A percentile compares a stretch with the other conserved stretches of the same genome.
Evolutionary conservation across 1,139 yeast genomes (phyloP).

Genomic region (Pichia sp.): DNA sequence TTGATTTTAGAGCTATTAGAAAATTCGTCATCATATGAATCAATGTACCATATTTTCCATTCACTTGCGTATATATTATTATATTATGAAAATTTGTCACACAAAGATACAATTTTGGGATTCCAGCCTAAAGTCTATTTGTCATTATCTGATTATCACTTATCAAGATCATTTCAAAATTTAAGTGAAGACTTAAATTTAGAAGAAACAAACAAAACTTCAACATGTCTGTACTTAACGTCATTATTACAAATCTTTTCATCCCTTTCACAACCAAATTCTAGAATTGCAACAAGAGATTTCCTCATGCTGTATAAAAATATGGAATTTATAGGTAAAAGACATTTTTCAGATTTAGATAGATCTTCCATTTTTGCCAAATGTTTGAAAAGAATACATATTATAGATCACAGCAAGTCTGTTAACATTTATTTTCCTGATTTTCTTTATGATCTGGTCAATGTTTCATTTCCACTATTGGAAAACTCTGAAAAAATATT

Average conservation of each 20-base stretch:
- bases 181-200: not conserved
- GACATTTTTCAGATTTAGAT: not conserved
- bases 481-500: not conserved
- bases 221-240: conserved; percentile 7
- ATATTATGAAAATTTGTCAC: conserved; percentile 9
- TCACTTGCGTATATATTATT: conserved; percentile 13
- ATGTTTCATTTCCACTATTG: conserved; percentile 12
- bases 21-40: conserved; percentile 11
- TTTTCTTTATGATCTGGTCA: conserved; percentile 20
- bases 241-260: conserved; percentile 15
- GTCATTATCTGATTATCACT: conserved; percentile 18
- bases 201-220: not conserved
- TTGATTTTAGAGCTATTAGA: conserved; percentile 7
- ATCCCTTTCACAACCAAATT: conserved; percentile 15
- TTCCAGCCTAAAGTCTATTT: conserved; percentile 14
- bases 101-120: conserved; percentile 5
- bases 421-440: conserved; percentile 20
- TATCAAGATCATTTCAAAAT: conserved; percentile 12
- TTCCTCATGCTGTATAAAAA: conserved; percentile 14
- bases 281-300: conserved; percentile 14
- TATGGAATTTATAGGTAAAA: conserved; percentile 7
- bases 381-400: not conserved
- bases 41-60: conserved; percentile 13
- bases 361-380: conserved; percentile 3
- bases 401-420: not conserved